phyloP scores from a whole-genome alignment of 2,329 filamentous ascomycete genomes.

The Microascus cirrosus region DNA sequence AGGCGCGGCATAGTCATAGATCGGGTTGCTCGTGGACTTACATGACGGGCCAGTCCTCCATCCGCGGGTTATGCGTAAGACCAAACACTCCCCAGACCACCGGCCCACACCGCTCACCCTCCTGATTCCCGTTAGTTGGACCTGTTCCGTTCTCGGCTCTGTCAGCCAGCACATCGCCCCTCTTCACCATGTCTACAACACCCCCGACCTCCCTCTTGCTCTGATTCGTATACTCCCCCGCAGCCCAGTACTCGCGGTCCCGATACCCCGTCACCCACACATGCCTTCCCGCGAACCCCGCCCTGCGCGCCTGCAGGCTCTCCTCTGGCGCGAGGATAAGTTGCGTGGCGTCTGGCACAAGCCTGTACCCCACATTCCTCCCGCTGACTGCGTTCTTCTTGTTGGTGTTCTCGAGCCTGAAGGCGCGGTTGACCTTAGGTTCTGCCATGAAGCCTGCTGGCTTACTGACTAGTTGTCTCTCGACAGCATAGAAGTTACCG shows the following conservation, averaged over 20 bases:
- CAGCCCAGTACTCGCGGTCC: conserved; percentile 38
- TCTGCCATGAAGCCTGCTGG: conserved; percentile 40
- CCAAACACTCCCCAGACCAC: conserved; percentile 38
- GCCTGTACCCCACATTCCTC: conserved; percentile 37
- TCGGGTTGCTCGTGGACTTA: conserved; percentile 17
- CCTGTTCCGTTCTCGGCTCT: conserved; percentile 5
- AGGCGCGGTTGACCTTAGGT: conserved; percentile 35
- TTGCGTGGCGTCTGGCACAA: conserved; percentile 32
- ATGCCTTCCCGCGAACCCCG: conserved; percentile 32
- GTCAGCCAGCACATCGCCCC: conserved; percentile 14
- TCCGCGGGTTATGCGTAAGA: conserved; percentile 34
- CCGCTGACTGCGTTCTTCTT: conserved; percentile 35
- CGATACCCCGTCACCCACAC: conserved; percentile 37
- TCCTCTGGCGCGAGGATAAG: conserved; percentile 32
- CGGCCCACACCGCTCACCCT: conserved; percentile 15
- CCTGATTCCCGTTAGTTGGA: neutral
- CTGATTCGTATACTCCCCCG: conserved; percentile 40
- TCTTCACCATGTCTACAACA: conserved; percentile 31
- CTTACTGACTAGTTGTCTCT: conserved; percentile 31
- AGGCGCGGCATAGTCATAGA: neutral
- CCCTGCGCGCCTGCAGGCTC: conserved; percentile 29
- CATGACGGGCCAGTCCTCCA: conserved; percentile 41
- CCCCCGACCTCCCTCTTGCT: conserved; percentile 29
- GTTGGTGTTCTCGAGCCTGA: conserved; percentile 35
- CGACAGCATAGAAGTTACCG: conserved; percentile 49